A percentile compares a stretch with the other conserved stretches of the same genome.
These are phyloP conservation scores for Parastagonospora nodorum DNA, from an alignment of 2,329 filamentous ascomycete species.

Conservation along the genomic window DNA sequence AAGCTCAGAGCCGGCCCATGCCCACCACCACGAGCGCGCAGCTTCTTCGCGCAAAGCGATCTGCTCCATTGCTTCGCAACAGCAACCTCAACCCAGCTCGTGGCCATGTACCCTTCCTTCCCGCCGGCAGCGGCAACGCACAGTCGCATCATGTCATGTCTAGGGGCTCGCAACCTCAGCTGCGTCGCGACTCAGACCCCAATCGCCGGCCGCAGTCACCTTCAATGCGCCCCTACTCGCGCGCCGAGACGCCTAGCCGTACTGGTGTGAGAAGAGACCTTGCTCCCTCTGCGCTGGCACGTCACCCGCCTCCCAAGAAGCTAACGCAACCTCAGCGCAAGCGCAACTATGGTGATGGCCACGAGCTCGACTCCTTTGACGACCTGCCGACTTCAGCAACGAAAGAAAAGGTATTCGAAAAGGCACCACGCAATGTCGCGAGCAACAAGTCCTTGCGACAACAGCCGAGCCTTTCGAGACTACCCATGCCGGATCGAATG, in stretches of 20 bases:
- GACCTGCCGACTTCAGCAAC: constrained; percentile 88
- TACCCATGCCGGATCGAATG: constrained; percentile 52
- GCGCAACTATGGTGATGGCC: constrained; percentile 78
- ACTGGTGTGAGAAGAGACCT: constrained; percentile 49
- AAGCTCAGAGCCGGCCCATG: constrained; percentile 61
- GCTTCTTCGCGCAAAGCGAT: constrained; percentile 64
- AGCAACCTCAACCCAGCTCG: constrained; percentile 62
- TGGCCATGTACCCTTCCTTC: constrained; percentile 74
- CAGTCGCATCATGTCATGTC: constrained; percentile 79
- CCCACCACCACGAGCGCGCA: constrained; percentile 60
- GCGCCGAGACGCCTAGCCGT: constrained; percentile 57
- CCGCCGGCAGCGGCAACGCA: constrained; percentile 67
- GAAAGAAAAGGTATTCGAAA: constrained; percentile 80
- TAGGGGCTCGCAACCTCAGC: constrained; percentile 72
- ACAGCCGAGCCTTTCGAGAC: constrained; percentile 53
- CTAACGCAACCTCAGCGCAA: constrained; percentile 36
- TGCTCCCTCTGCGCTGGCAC: constrained; percentile 56
- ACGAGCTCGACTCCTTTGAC: constrained; percentile 91
- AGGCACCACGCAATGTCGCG: constrained; percentile 73
- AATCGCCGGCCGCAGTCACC: constrained; percentile 52
- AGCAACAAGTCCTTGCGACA: constrained; percentile 66
- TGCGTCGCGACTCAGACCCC: constrained; percentile 82
- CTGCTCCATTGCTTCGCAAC: constrained; percentile 62
- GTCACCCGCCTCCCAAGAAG: constrained; percentile 61
- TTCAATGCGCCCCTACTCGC: constrained; percentile 52